Evolutionary conservation across 352 stramenopile species (phyloP).

Genomic region (Achlya hypogyna): DNA sequence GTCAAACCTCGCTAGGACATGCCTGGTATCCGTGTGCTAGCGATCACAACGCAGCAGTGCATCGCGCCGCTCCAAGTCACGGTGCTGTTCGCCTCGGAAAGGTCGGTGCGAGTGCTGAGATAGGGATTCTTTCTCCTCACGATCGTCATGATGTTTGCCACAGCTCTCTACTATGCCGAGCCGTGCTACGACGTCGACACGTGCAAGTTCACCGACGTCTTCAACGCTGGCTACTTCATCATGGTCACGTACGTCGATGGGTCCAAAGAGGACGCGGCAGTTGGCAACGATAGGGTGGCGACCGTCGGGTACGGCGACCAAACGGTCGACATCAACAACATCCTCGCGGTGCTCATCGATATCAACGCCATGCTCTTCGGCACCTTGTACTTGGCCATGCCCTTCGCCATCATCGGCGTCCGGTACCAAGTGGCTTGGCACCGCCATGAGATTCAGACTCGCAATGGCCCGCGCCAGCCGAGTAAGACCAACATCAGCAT

Average conservation of each 20-base stretch:
- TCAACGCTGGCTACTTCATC: constrained; percentile 77
- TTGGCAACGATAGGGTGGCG: constrained; percentile 33
- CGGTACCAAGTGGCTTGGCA: constrained; percentile 62
- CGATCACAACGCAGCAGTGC: constrained; percentile 33
- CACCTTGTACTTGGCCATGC: constrained; percentile 73
- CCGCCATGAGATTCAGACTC: constrained; percentile 31
- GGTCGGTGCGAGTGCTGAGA: background rate
- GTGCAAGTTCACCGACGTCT: constrained; percentile 74
- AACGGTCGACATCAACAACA: constrained; percentile 49
- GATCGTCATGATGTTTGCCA: constrained; percentile 62
- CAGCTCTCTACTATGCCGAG: constrained; percentile 63
- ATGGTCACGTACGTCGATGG: constrained; percentile 59
- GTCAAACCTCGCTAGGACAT: constrained; percentile 3
- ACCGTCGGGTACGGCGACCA: constrained; percentile 71
- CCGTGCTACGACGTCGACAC: constrained; percentile 68
- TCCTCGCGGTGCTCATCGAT: constrained; percentile 35
- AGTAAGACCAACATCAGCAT: background rate
- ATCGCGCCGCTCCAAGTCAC: background rate
- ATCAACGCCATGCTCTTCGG: constrained; percentile 66
- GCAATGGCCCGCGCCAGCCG: background rate
- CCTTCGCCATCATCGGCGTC: constrained; percentile 63
- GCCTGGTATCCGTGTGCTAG: constrained; percentile 40
- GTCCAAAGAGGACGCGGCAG: background rate
- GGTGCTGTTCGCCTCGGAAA: background rate
- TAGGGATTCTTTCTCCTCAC: constrained; percentile 61